Evolutionary conservation across 2,329 filamentous ascomycete genomes (phyloP), one percentile per base, ranked within the genome.

Genomic region (Verticillium longisporum): DNA sequence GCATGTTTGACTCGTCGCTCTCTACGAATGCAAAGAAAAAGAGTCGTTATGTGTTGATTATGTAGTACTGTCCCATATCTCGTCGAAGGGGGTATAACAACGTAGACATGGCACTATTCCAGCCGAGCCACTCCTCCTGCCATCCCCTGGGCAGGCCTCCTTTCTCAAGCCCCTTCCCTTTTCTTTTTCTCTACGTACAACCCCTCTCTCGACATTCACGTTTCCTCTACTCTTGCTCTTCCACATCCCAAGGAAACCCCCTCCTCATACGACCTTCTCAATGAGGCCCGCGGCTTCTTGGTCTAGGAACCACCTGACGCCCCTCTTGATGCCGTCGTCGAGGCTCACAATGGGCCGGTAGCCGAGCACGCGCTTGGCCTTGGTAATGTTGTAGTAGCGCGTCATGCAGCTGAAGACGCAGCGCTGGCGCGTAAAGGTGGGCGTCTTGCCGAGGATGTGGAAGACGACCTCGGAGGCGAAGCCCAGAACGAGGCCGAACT

Each of bases 301-400:
- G 63, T 83, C 81, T 60, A 84, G 63, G 57, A 82, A 82, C 82
- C 82, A 86, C 60, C 72, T 70, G 18, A 86, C 83, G 10, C 82
- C 78, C 60, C 78, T 77, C 65, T 75, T 74, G 58, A 87, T 75
- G 11, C 88, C 90, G 66, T 91, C 88, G 64, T 87, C 81, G 61
- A 92, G 75, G 53, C 79, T 77, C 59, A 90, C 86, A 60, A 91
- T 74, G 3, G 90, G 89, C 71, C 76, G 72, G 74, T 93, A 93
- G 3, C 87, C 87, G 60, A 93, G 76, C 66, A 89, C 79, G 67
- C 73, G 78, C 80, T 86, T 89, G 61, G 90, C 90, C 82, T 93
- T 93, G 62, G 79, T 78, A 71, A 92, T 91, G 75, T 87, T 86
- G 75, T 90, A 92, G 75, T 92, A 93, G 61, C 90, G 81, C 61